Evolutionary conservation across 106 monocot genomes (phyloP).

Genomic region (Dendrobium huoshanense): DNA sequence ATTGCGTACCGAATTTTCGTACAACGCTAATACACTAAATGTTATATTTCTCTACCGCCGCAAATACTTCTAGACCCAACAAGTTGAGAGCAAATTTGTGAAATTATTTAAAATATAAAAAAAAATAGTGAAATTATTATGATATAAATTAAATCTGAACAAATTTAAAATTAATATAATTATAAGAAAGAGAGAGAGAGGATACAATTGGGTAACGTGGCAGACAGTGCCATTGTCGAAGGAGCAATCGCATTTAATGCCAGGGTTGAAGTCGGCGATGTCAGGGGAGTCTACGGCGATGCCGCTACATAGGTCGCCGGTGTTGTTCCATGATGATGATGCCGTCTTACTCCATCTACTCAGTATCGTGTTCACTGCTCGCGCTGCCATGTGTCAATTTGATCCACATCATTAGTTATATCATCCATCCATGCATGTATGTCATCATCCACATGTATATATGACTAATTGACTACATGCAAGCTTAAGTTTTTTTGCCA

Average conservation of each 20-base stretch:
- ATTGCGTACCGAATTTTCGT: too few relatives aligned
- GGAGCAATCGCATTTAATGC: conserved; percentile 51
- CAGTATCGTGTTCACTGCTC: conserved; percentile 35
- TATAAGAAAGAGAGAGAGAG: neutral
- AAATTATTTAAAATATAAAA: too few relatives aligned
- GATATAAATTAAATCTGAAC: too few relatives aligned
- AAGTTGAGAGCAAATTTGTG: too few relatives aligned
- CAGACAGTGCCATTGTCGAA: conserved; percentile 25
- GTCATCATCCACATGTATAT: too few relatives aligned
- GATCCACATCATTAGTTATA: neutral
- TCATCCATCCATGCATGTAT: neutral
- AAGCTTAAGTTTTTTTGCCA: too few relatives aligned
- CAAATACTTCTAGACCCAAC: too few relatives aligned
- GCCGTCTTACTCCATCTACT: conserved; percentile 25
- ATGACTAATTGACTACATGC: too few relatives aligned
- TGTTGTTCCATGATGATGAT: conserved; percentile 27
- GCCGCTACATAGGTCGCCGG: conserved; percentile 40
- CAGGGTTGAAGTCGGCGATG: conserved; percentile 30
- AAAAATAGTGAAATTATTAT: too few relatives aligned
- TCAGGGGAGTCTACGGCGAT: conserved; percentile 28
- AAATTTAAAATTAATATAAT: too few relatives aligned
- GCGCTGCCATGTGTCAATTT: conserved; percentile 4
- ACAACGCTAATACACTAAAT: too few relatives aligned
- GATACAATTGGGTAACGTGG: conserved; percentile 48
- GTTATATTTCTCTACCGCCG: too few relatives aligned